A percentile compares a stretch with the other conserved stretches of the same genome.
Evolutionary conservation across 176 grass and related monocot species (phyloP).

Genomic region (Aegilops longissima): DNA sequence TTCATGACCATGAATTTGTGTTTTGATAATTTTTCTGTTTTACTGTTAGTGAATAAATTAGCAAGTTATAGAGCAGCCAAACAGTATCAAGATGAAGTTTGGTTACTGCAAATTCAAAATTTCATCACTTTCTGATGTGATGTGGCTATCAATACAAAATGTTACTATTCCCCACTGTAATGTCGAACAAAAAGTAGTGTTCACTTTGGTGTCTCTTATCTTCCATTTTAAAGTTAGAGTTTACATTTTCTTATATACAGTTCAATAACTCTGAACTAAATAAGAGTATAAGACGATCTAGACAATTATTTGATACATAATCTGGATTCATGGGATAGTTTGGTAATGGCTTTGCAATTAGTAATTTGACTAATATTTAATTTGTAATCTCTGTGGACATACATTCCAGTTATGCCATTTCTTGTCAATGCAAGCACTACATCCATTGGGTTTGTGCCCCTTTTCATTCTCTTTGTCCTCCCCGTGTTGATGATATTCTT

Average conservation of each 20-base stretch:
- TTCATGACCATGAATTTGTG: background rate
- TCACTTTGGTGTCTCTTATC: background rate
- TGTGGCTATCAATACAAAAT: background rate
- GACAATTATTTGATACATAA: background rate
- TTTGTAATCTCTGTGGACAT: background rate
- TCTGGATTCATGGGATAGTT: background rate
- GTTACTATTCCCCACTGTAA: background rate
- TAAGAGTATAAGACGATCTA: background rate
- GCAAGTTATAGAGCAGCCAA: background rate
- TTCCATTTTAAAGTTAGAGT: background rate
- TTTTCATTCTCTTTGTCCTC: background rate
- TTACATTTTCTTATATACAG: background rate
- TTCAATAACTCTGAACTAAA: background rate
- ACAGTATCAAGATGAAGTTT: background rate
- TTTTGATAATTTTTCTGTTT: background rate
- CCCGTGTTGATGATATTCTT: background rate
- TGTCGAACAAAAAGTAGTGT: background rate
- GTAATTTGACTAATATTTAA: background rate
- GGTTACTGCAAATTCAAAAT: background rate
- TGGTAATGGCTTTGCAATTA: background rate
- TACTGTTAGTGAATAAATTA: too few species aligned
- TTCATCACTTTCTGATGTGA: background rate
- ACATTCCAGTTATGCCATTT: background rate
- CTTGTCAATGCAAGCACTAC: background rate
- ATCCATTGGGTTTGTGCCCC: background rate